These are phyloP conservation scores for Endogone sp. DNA, from an alignment of 192 early-diverging fungal genomes.

Conservation along the genomic window DNA sequence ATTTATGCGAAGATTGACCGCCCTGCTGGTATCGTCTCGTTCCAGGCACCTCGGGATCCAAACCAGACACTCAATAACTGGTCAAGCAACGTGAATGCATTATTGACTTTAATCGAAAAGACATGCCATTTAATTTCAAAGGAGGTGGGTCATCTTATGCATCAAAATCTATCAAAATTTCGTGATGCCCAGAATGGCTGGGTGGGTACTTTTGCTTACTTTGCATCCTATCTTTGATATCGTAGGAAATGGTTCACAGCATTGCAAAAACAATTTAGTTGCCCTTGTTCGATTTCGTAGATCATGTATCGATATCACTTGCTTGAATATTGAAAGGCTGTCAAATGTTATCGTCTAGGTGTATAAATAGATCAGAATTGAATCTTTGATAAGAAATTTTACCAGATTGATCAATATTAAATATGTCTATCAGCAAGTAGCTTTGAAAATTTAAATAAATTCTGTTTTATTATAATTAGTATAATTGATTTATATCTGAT, in stretches of 20 bases:
- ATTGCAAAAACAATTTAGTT: conserved; percentile 61
- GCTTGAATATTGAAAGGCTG: too few relatives aligned
- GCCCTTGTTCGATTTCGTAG: too few relatives aligned
- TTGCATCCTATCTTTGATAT: not conserved
- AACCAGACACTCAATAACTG: conserved; percentile 93
- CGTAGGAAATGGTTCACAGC: conserved; percentile 77
- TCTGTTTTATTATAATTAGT: too few relatives aligned
- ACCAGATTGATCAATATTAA: too few relatives aligned
- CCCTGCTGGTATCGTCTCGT: conserved; percentile 84
- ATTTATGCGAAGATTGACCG: conserved; percentile 96
- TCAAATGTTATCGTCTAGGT: too few relatives aligned
- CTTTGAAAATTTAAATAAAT: too few relatives aligned
- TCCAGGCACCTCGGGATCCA: conserved; percentile 78
- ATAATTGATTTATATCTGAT: too few relatives aligned
- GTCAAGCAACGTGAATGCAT: conserved; percentile 83
- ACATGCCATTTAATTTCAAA: conserved; percentile 89
- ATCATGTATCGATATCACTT: too few relatives aligned
- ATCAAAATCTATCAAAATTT: not conserved
- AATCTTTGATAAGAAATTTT: too few relatives aligned
- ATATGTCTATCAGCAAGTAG: too few relatives aligned
- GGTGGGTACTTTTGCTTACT: not conserved
- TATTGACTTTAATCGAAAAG: conserved; percentile 92
- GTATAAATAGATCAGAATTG: too few relatives aligned
- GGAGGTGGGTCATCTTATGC: conserved; percentile 36
- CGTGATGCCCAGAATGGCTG: not conserved